Percentiles rank a stretch among this genome's conserved stretches.
phyloP scores from a whole-genome alignment of 805 yeast species.

The Candida ipomoeae region DNA sequence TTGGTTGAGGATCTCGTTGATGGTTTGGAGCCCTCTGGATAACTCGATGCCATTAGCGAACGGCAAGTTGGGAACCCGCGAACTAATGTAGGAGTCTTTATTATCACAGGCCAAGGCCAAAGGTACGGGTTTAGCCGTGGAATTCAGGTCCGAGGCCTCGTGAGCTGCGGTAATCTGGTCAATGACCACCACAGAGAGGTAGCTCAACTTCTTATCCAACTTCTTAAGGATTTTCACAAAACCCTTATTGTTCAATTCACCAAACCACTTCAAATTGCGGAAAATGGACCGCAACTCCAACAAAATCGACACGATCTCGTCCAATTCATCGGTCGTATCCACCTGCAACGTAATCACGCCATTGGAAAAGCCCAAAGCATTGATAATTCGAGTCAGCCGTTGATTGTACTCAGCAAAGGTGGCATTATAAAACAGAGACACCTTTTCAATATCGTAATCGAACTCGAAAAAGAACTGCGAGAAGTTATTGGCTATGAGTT shows the following conservation, averaged over 20 bases:
- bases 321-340: slow-evolving; percentile 38
- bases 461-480: slow-evolving; percentile 72
- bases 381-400: slow-evolving; percentile 48
- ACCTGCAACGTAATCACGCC: slow-evolving; percentile 26
- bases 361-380: slow-evolving; percentile 31
- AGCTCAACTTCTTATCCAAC: slow-evolving; percentile 67
- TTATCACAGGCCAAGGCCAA: slow-evolving; percentile 29
- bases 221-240: slow-evolving; percentile 85
- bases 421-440: slow-evolving; percentile 71
- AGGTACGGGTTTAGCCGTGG: slow-evolving; percentile 2
- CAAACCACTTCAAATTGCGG: slow-evolving; percentile 88
- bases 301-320: slow-evolving; percentile 47
- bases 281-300: slow-evolving; percentile 72
- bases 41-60: slow-evolving; percentile 72
- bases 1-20: slow-evolving; percentile 50
- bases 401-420: slow-evolving; percentile 73
- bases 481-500: slow-evolving; percentile 41
- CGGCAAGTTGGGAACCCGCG: slow-evolving; percentile 69
- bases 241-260: slow-evolving; percentile 88
- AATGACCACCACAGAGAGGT: slow-evolving; percentile 21
- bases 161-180: slow-evolving; percentile 14
- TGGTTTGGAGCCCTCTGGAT: slow-evolving; percentile 46
- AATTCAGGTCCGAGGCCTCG: slow-evolving; percentile 2
- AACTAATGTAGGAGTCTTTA: slow-evolving; percentile 43
- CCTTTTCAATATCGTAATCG: slow-evolving; percentile 77